Conservation (phyloP, 2,329 filamentous ascomycete species). For the Rhynchosporium secalis region DNA sequence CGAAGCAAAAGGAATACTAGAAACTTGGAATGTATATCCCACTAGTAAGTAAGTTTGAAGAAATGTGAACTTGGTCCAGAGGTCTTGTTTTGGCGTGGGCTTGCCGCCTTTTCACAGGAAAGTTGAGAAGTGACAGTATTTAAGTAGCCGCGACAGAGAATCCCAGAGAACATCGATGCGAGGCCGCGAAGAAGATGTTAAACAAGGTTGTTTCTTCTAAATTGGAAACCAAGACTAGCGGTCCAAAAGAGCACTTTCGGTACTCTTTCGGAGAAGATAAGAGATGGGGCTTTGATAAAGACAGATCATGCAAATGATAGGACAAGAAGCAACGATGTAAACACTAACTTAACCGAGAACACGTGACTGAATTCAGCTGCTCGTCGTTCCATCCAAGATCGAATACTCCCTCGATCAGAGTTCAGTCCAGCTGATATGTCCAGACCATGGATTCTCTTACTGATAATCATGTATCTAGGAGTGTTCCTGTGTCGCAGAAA, state of each 20-base stretch:
- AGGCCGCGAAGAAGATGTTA: background rate
- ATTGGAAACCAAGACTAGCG: too few relatives aligned
- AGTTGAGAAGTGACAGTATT: background rate
- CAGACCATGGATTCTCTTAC: too few relatives aligned
- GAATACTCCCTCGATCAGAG: too few relatives aligned
- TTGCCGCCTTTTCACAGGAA: background rate
- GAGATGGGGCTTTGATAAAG: background rate
- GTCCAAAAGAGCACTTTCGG: too few relatives aligned
- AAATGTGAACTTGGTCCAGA: background rate
- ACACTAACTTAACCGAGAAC: constrained; percentile 8
- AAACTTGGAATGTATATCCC: background rate
- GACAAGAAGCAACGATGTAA: background rate
- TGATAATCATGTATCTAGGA: too few relatives aligned
- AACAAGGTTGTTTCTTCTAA: too few relatives aligned
- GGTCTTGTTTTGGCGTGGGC: background rate
- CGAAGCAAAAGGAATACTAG: background rate
- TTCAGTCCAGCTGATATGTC: too few relatives aligned
- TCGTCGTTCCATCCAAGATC: too few relatives aligned
- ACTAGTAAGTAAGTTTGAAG: background rate
- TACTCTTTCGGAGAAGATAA: background rate
- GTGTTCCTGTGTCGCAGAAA: too few relatives aligned
- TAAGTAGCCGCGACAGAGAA: background rate
- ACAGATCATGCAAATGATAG: background rate
- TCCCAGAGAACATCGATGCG: background rate
- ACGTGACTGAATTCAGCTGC: background rate